Percentiles rank a stretch among this genome's conserved stretches.
These are phyloP conservation scores for Russula sp. DNA, from an alignment of 768 basidiomycete species.

Conservation along the genomic window DNA sequence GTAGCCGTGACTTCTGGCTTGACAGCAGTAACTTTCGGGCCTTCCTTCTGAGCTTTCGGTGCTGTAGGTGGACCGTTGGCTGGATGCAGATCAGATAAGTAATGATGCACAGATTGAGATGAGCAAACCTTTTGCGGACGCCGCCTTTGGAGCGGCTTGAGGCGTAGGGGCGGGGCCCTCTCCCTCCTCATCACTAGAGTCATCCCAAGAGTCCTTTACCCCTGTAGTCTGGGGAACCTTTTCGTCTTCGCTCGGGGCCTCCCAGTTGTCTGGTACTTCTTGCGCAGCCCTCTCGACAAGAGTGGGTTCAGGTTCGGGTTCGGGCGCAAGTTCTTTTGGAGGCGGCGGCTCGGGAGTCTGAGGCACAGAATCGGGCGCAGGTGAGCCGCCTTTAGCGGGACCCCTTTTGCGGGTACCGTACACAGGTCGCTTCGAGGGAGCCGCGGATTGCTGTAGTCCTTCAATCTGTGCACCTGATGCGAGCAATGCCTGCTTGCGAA, in stretches of 20 bases:
- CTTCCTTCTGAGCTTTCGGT: slow-evolving; percentile 1
- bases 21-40: not conserved
- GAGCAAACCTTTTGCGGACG: slow-evolving; percentile 6
- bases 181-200: slow-evolving; percentile 36
- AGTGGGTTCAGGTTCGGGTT: slow-evolving; percentile 20
- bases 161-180: not conserved
- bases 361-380: slow-evolving; percentile 48
- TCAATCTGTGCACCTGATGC: slow-evolving; percentile 87
- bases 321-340: slow-evolving; percentile 19
- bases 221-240: slow-evolving; percentile 18
- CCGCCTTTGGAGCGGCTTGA: not conserved
- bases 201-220: slow-evolving; percentile 37
- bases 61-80: slow-evolving; percentile 10
- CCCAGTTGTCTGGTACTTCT: slow-evolving; percentile 47
- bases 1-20: slow-evolving; percentile 21
- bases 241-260: slow-evolving; percentile 57
- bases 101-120: not conserved
- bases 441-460: slow-evolving; percentile 61
- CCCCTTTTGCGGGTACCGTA: slow-evolving; percentile 84
- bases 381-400: slow-evolving; percentile 44
- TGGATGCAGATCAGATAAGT: not conserved
- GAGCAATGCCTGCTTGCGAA: slow-evolving; percentile 83
- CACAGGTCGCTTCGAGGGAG: slow-evolving; percentile 62
- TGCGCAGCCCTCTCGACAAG: slow-evolving; percentile 29
- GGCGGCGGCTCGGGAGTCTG: slow-evolving; percentile 20